Base-by-base conservation (phyloP, 176 grass and related monocot genomes). In the Saccharum spontaneum region DNA sequence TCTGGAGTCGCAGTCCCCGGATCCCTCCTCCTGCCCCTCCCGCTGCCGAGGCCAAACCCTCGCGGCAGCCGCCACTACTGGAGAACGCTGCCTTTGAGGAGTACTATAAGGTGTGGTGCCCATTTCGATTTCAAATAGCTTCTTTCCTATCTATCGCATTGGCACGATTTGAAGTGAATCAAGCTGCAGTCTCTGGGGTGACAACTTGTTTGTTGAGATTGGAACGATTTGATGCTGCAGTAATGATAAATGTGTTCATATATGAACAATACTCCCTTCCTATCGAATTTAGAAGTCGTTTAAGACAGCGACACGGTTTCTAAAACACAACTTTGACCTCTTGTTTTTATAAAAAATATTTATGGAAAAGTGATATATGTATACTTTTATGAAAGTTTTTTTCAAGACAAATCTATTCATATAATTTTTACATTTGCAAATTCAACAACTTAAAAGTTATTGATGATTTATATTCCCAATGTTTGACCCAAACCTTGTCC, bases 11-110 rank as follows among this genome's bases (percentile, higher is more conserved):
- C 41, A 40, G 69, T 49, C 43, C 80, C 77, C 78, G 72, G n/a
- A 75, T 61, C 54, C 39, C 40, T 11, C 78, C 76, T 5, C 3
- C 75, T n/a, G 26, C 24, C 3, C 62, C 80, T 22, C 69, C 78
- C 14, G 65, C 63, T 49, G 50, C 80, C 28, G 66, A 84, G 57
- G 23, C 88, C 65, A 89, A 80, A 14, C 31, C 81, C 81, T 79
- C 71, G 55, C 90, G 81, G 93, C 74, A 82, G 83, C 88, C 88
- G 2, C 94, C 91, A 10, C 63, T 82, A 52, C 92, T 89, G 7
- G 85, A 98, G 71, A 98, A 98, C 81, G 66, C 77, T 5, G 88
- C 90, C 12, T 94, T 98, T 39, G 90, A 98, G n/a, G 93, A 98
- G 79, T 98, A 95, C 59, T 98, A 92, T 79, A 98, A 95, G 93